These are phyloP conservation scores for Plasmodium billcollinsi DNA, from an alignment of 169 alveolate genomes.

Conservation along the genomic window DNA sequence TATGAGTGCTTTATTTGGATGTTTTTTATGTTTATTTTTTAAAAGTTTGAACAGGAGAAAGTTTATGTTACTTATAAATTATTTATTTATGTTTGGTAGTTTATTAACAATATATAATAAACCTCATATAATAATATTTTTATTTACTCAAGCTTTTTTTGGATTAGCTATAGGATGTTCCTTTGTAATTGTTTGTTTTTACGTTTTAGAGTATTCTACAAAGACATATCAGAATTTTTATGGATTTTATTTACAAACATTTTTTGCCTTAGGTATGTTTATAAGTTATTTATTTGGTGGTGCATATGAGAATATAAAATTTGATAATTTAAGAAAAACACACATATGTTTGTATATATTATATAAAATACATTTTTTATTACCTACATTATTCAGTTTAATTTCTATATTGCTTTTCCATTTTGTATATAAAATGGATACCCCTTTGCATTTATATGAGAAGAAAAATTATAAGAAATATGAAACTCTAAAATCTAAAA, in stretches of 20 bases:
- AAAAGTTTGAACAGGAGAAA: conserved; percentile 49
- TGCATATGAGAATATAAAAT: conserved; percentile 15
- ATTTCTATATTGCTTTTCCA: conserved; percentile 18
- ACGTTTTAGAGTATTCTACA: conserved; percentile 56
- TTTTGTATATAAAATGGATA: conserved; percentile 39
- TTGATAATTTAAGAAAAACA: not conserved
- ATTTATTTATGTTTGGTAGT: conserved; percentile 50
- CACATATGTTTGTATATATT: not conserved
- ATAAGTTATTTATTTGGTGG: conserved; percentile 66
- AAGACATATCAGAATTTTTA: conserved; percentile 43
- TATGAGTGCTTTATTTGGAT: conserved; percentile 62
- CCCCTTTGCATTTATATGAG: conserved; percentile 66
- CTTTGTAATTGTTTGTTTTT: conserved; percentile 48
- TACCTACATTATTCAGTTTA: conserved; percentile 38
- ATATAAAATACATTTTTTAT: conserved; percentile 20
- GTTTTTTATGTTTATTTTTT: conserved; percentile 36
- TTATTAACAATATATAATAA: conserved; percentile 28
- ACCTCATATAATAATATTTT: conserved; percentile 49
- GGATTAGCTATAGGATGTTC: conserved; percentile 72
- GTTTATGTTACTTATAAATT: conserved; percentile 14
- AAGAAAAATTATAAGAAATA: conserved; percentile 33
- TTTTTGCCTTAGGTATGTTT: conserved; percentile 59
- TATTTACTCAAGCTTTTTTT: conserved; percentile 64
- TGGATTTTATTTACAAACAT: conserved; percentile 47
- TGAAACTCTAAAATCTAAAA: conserved; percentile 28